phyloP scores from a whole-genome alignment of 108 stramenopile species.

The Pseudonitzschia pungens region DNA sequence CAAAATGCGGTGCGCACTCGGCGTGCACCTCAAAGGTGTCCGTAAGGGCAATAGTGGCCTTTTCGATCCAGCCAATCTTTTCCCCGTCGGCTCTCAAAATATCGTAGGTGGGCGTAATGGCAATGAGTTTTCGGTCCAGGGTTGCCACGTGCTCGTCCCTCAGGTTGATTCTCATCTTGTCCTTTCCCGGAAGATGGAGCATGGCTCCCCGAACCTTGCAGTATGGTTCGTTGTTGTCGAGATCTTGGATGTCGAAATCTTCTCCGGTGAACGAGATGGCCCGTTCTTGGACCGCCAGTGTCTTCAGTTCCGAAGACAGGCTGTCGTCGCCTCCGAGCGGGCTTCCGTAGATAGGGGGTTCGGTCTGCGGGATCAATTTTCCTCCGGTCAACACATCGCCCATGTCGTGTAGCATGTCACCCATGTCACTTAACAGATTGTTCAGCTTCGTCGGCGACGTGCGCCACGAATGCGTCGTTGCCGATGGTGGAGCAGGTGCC shows the following conservation, averaged over 20 bases:
- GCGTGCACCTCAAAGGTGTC: slow-evolving; percentile 79
- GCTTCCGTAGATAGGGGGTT: slow-evolving; percentile 43
- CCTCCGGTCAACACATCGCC: slow-evolving; percentile 53
- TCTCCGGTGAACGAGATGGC: slow-evolving; percentile 68
- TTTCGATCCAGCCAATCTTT: slow-evolving; percentile 84
- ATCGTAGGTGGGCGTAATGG: slow-evolving; percentile 71
- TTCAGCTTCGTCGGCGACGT: background rate
- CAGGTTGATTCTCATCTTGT: slow-evolving; percentile 65
- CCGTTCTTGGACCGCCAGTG: slow-evolving; percentile 52
- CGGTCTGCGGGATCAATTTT: slow-evolving; percentile 41
- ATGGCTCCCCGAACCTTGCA: slow-evolving; percentile 68
- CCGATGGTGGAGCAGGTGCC: background rate
- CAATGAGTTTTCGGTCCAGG: slow-evolving; percentile 68
- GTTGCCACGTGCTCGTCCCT: slow-evolving; percentile 28
- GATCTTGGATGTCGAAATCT: slow-evolving; percentile 71
- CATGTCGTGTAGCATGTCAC: slow-evolving; percentile 36
- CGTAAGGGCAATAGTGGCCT: slow-evolving; percentile 54
- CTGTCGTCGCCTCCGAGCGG: slow-evolving; percentile 32
- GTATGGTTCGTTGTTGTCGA: slow-evolving; percentile 32
- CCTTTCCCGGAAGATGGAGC: slow-evolving; percentile 79
- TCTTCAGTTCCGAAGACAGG: background rate
- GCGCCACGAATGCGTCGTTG: no score
- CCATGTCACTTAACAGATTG: background rate
- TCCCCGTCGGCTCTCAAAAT: slow-evolving; percentile 50
- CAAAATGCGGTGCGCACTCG: slow-evolving; percentile 57